A percentile compares a stretch with the other conserved stretches of the same genome.
These are phyloP conservation scores for Plectranthus barbatus DNA, from an alignment of 257 asterid genomes.

Conservation along the genomic window DNA sequence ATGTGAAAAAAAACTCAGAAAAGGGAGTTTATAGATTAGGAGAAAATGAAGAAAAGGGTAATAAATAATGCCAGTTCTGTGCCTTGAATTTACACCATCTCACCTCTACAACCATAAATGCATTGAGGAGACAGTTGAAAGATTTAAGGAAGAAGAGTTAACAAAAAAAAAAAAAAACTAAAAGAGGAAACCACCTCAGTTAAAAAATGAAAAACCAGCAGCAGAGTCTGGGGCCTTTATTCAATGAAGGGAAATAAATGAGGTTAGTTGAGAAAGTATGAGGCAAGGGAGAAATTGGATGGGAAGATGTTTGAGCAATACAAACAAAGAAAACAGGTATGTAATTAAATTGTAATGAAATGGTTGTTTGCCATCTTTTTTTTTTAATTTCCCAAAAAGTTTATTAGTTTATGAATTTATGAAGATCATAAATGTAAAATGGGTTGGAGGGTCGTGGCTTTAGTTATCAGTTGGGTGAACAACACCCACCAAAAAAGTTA, in stretches of 20 bases:
- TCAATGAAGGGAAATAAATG: slow-evolving; percentile 72
- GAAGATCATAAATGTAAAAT: slow-evolving; percentile 50
- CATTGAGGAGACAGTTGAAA: slow-evolving; percentile 45
- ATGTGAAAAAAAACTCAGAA: not conserved
- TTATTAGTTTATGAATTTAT: slow-evolving; percentile 12
- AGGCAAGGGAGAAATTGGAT: slow-evolving; percentile 2
- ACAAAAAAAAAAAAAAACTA: slow-evolving; percentile 6
- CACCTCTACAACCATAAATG: slow-evolving; percentile 57
- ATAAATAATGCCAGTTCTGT: slow-evolving; percentile 63
- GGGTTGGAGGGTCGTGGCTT: slow-evolving; percentile 35
- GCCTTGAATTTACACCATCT: slow-evolving; percentile 49
- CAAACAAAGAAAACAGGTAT: not conserved
- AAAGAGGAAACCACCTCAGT: slow-evolving; percentile 16
- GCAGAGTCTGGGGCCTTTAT: slow-evolving; percentile 36
- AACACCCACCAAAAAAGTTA: slow-evolving; percentile 55
- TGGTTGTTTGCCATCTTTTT: slow-evolving; percentile 5
- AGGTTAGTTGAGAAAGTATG: slow-evolving; percentile 65
- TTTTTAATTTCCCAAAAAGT: not conserved
- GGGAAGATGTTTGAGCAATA: too few relatives aligned
- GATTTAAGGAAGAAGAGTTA: too few relatives aligned
- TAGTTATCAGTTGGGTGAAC: slow-evolving; percentile 79
- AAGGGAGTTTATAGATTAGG: slow-evolving; percentile 50
- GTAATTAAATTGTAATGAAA: slow-evolving; percentile 9
- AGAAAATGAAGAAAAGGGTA: too few relatives aligned
- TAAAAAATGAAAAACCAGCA: slow-evolving; percentile 14